phyloP scores from a whole-genome alignment of 371 early-diverging fungal genomes.

The Mortierella sp. region DNA sequence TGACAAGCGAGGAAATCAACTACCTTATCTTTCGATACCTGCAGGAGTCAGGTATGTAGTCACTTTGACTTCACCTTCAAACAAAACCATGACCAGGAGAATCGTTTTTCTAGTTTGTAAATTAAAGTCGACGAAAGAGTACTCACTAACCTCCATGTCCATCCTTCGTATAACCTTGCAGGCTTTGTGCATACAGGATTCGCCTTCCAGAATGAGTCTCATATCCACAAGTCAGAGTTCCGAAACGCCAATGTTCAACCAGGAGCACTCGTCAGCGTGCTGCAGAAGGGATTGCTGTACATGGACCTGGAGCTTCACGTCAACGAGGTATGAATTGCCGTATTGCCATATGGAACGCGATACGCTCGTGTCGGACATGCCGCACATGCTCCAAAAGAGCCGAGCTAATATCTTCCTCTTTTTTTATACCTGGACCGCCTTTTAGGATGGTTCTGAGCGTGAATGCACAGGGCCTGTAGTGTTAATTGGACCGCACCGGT shows the following conservation, averaged over 20 bases:
- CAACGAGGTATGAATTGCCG: conserved; percentile 68
- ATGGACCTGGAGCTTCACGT: conserved; percentile 90
- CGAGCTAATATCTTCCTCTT: not conserved
- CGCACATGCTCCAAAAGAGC: not conserved
- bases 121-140: too few species aligned
- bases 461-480: conserved; percentile 84
- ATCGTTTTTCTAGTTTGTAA: too few species aligned
- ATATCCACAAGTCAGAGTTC: conserved; percentile 78
- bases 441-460: conserved; percentile 82
- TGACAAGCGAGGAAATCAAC: conserved; percentile 95
- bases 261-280: conserved; percentile 87
- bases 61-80: not conserved
- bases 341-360: not conserved
- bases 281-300: conserved; percentile 96
- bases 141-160: not conserved
- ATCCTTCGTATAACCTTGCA: conserved; percentile 33
- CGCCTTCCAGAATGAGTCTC: conserved; percentile 92
- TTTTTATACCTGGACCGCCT: not conserved
- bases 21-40: conserved; percentile 94
- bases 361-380: not conserved
- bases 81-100: not conserved
- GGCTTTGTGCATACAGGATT: conserved; percentile 94
- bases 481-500: conserved; percentile 79
- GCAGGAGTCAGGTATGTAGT: conserved; percentile 85
- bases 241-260: conserved; percentile 81